Evolutionary conservation across 2,329 filamentous ascomycete genomes (phyloP).

Genomic region (Colletotrichum sp.): DNA sequence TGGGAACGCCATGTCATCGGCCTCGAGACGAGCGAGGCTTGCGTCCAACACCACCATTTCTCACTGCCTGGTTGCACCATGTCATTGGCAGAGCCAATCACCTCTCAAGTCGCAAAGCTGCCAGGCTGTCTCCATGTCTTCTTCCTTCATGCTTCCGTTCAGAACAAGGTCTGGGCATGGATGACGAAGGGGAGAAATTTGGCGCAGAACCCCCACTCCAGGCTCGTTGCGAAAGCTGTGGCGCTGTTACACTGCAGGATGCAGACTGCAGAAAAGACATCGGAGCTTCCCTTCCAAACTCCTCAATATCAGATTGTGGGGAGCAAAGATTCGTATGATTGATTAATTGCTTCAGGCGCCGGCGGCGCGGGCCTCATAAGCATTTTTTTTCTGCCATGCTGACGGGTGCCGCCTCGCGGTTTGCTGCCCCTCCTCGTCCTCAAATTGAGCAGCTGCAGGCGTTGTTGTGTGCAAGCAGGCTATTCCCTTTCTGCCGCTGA

Average conservation of each 20-base stretch:
- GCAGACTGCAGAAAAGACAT: constrained; percentile 7
- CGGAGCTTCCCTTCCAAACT: not conserved
- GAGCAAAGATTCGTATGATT: not conserved
- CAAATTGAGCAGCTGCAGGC: not conserved
- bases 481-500: not conserved
- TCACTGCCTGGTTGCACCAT: not conserved
- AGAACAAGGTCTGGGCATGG: not conserved
- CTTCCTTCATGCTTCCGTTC: not conserved
- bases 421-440: not conserved
- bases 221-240: not conserved
- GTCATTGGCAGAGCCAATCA: constrained; percentile 5
- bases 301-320: not conserved
- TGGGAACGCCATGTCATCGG: not conserved
- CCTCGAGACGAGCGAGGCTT: constrained; percentile 11
- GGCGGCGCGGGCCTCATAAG: constrained; percentile 15
- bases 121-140: not conserved
- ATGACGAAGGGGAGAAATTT: constrained; percentile 9
- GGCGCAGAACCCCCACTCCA: constrained; percentile 5
- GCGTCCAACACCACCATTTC: not conserved
- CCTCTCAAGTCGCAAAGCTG: not conserved
- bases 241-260: constrained; percentile 12
- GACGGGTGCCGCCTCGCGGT: not conserved
- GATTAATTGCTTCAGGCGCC: constrained; percentile 5
- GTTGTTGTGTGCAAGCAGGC: not conserved
- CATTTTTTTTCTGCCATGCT: not conserved